phyloP scores from a whole-genome alignment of 2,329 filamentous ascomycete species.

The Fusarium temperatum region DNA sequence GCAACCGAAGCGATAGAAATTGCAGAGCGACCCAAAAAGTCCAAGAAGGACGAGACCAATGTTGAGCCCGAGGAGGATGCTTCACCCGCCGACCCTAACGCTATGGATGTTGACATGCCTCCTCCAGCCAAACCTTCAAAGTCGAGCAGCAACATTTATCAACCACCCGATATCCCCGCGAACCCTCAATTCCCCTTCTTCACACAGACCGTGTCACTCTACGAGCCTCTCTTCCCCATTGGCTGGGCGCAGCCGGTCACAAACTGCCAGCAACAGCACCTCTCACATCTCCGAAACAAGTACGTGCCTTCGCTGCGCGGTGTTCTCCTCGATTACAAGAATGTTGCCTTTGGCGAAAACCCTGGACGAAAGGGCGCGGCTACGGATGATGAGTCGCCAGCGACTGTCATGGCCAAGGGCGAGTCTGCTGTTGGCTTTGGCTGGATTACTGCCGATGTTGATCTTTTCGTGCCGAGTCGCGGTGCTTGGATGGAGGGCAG shows the following conservation, averaged over 20 bases:
- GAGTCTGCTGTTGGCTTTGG: conserved; percentile 89
- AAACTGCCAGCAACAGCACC: conserved; percentile 76
- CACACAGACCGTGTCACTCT: conserved; percentile 81
- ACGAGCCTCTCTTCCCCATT: conserved; percentile 76
- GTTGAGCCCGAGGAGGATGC: conserved; percentile 19
- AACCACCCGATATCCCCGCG: conserved; percentile 51
- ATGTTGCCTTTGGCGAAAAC: conserved; percentile 70
- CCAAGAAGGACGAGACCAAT: conserved; percentile 36
- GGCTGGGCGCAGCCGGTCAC: conserved; percentile 76
- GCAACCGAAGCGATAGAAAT: conserved; percentile 35
- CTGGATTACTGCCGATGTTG: conserved; percentile 88
- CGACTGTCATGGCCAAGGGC: conserved; percentile 65
- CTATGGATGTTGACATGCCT: conserved; percentile 53
- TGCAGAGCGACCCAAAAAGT: conserved; percentile 44
- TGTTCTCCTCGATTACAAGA: conserved; percentile 78
- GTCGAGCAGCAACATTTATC: conserved; percentile 47
- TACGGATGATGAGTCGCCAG: conserved; percentile 57
- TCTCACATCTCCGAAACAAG: conserved; percentile 77
- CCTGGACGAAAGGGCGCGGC: conserved; percentile 61
- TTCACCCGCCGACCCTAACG: conserved; percentile 40
- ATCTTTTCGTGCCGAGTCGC: conserved; percentile 80
- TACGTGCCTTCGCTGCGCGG: conserved; percentile 78
- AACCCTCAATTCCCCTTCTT: conserved; percentile 74
- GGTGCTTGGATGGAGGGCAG: conserved; percentile 81
- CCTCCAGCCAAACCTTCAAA: conserved; percentile 41